Evolutionary conservation across 2,329 filamentous ascomycete genomes (phyloP).

Genomic region (Celoporthe dispersa): DNA sequence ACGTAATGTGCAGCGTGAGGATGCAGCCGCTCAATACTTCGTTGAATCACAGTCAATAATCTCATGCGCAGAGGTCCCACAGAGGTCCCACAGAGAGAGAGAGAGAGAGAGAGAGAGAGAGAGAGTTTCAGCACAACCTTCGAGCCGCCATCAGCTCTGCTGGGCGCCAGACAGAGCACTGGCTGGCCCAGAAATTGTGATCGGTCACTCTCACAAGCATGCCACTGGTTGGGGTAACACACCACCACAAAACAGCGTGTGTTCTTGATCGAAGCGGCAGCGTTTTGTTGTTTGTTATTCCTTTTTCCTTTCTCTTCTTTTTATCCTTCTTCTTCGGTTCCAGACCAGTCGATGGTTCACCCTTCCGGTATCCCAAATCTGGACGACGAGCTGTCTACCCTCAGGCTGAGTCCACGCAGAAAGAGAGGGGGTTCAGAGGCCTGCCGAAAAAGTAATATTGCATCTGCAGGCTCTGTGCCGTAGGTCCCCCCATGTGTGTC

Average conservation of each 20-base stretch:
- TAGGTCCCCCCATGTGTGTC: no score
- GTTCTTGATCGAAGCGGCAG: background rate
- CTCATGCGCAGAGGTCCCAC: no score
- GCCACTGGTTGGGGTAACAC: background rate
- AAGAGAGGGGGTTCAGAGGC: no score
- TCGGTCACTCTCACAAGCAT: background rate
- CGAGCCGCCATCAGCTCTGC: background rate
- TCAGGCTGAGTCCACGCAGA: background rate
- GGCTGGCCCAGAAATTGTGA: background rate
- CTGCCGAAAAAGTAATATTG: background rate
- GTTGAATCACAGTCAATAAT: background rate
- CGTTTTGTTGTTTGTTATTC: background rate
- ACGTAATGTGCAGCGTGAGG: background rate
- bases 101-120: no score
- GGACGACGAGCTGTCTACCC: background rate
- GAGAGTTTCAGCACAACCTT: background rate
- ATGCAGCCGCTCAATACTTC: background rate
- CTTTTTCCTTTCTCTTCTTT: no score
- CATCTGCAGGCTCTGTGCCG: background rate
- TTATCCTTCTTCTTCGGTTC: background rate
- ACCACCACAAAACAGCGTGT: background rate
- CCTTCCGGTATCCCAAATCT: background rate
- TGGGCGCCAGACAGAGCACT: background rate
- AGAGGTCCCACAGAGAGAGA: no score
- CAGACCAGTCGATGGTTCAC: background rate